A percentile compares a stretch with the other conserved stretches of the same genome.
phyloP scores from a whole-genome alignment of 2,329 filamentous ascomycete genomes.

The Dactylonectria estremocensis region DNA sequence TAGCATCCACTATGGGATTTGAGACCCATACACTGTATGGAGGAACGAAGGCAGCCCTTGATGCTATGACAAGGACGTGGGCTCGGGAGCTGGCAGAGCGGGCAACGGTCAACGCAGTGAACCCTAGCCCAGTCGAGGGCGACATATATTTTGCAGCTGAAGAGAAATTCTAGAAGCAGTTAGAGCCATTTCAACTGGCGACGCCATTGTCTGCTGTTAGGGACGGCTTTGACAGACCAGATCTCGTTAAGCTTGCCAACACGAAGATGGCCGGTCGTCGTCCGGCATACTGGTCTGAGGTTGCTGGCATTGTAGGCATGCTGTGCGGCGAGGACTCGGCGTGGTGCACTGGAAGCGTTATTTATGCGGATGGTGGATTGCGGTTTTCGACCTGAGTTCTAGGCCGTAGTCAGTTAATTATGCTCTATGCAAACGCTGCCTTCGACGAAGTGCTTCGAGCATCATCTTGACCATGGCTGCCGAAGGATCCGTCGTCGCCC shows the following conservation, averaged over 20 bases:
- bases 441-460: too few species aligned
- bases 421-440: too few species aligned
- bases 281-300: constrained; percentile 39
- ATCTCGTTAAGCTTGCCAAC: constrained; percentile 34
- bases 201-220: constrained; percentile 8
- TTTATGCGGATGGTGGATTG: too few species aligned
- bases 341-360: constrained; percentile 1
- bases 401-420: too few species aligned
- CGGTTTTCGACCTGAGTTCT: too few species aligned
- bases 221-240: constrained; percentile 31
- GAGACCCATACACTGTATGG: constrained; percentile 65
- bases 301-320: constrained; percentile 33
- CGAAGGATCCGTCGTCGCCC: too few species aligned
- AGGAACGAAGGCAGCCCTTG: constrained; percentile 66
- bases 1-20: constrained; percentile 62
- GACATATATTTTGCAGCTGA: constrained; percentile 56
- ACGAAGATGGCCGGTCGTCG: constrained; percentile 35
- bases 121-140: constrained; percentile 65
- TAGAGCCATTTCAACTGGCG: constrained; percentile 29
- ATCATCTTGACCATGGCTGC: too few species aligned
- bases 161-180: constrained; percentile 27
- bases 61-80: constrained; percentile 68
- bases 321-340: neutral
- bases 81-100: constrained; percentile 65
- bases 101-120: constrained; percentile 66